Conservation (phyloP, 2,329 filamentous ascomycete genomes). For the Aspergillus quadricinctus region DNA sequence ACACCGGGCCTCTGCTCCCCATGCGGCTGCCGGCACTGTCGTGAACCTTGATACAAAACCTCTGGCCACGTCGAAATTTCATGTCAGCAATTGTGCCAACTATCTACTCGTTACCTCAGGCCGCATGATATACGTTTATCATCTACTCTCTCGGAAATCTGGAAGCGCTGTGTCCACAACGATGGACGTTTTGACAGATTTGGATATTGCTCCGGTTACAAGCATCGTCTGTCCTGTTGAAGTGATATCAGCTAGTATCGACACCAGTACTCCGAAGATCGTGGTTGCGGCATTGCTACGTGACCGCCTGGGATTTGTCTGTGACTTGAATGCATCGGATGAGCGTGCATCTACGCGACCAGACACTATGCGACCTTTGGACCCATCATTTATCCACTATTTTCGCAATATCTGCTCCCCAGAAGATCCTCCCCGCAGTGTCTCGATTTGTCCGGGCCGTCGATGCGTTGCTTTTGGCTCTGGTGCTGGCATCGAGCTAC, state of each 20-base stretch:
- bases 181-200: slow-evolving; percentile 23
- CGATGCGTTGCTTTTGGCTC: slow-evolving; percentile 64
- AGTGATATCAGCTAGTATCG: slow-evolving; percentile 59
- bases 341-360: background rate
- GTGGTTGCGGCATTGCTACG: slow-evolving; percentile 57
- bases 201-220: slow-evolving; percentile 44
- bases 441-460: slow-evolving; percentile 62
- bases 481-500: slow-evolving; percentile 58
- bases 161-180: slow-evolving; percentile 12
- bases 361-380: slow-evolving; percentile 25
- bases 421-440: slow-evolving; percentile 61
- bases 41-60: slow-evolving; percentile 6
- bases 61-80: slow-evolving; percentile 40
- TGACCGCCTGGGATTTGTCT: slow-evolving; percentile 58
- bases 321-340: slow-evolving; percentile 43
- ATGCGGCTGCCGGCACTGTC: slow-evolving; percentile 21
- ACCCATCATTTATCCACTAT: slow-evolving; percentile 34
- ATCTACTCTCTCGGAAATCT: slow-evolving; percentile 28
- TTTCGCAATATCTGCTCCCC: slow-evolving; percentile 55
- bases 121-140: slow-evolving; percentile 55
- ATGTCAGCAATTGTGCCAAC: slow-evolving; percentile 54
- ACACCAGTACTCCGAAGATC: slow-evolving; percentile 53
- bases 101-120: slow-evolving; percentile 55
- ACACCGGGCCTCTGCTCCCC: slow-evolving; percentile 1
- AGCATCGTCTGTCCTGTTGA: slow-evolving; percentile 54